Evolutionary conservation across 1,284 basidiomycete species (phyloP).

Genomic region (Tylopilus sp.): DNA sequence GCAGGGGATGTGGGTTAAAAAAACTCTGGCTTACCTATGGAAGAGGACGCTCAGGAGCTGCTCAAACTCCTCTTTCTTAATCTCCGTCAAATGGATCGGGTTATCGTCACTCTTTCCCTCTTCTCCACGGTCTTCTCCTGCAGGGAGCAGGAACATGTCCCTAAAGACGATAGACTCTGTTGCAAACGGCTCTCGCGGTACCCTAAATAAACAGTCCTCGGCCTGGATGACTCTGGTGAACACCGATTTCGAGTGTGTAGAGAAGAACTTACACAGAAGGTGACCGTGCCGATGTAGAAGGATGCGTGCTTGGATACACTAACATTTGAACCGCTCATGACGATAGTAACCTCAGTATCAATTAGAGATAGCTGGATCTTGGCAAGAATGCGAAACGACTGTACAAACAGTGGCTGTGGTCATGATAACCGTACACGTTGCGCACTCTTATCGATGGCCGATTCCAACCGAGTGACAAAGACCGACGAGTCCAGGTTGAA

Average conservation of each 20-base stretch:
- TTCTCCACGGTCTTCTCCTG: neutral
- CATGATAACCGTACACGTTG: too few species aligned
- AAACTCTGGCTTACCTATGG: constrained; percentile 8
- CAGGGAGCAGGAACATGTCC: constrained; percentile 37
- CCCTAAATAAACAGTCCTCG: constrained; percentile 32
- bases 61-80: constrained; percentile 32
- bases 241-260: neutral
- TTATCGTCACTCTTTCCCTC: constrained; percentile 29
- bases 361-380: too few species aligned
- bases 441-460: too few species aligned
- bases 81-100: constrained; percentile 28
- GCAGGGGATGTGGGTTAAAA: neutral
- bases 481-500: too few species aligned
- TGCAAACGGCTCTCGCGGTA: constrained; percentile 30
- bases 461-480: too few species aligned
- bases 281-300: constrained; percentile 27
- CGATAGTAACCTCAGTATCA: too few species aligned
- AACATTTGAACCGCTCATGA: too few species aligned
- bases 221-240: constrained; percentile 21
- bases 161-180: constrained; percentile 33
- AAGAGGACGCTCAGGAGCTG: constrained; percentile 21
- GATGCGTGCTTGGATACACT: constrained; percentile 4
- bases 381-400: too few species aligned
- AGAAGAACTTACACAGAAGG: constrained; percentile 17
- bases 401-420: too few species aligned